These are phyloP conservation scores for Trametes cingulata DNA, from an alignment of 768 basidiomycete genomes.

Conservation along the genomic window DNA sequence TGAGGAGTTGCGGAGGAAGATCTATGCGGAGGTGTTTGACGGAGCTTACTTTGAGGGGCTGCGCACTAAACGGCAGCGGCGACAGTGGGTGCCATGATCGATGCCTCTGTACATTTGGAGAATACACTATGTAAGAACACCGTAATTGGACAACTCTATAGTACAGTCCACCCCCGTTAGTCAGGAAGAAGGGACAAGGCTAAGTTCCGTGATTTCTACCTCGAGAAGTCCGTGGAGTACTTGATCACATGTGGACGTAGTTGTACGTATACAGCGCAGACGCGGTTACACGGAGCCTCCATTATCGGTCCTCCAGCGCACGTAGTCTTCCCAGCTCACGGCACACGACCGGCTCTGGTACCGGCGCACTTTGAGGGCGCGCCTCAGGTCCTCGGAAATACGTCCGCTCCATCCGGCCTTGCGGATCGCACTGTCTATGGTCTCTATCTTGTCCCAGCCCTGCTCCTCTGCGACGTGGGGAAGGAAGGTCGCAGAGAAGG, in stretches of 20 bases:
- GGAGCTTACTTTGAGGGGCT: constrained; percentile 10
- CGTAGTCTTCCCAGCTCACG: constrained; percentile 76
- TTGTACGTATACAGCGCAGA: neutral
- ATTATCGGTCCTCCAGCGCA: constrained; percentile 65
- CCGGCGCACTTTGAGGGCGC: constrained; percentile 72
- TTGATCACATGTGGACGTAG: neutral
- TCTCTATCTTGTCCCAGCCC: constrained; percentile 90
- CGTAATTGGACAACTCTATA: constrained; percentile 17
- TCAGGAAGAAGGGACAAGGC: neutral
- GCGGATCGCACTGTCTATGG: constrained; percentile 86
- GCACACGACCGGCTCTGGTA: constrained; percentile 77
- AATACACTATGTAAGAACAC: constrained; percentile 13
- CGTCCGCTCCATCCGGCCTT: constrained; percentile 89
- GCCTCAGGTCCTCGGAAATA: constrained; percentile 80
- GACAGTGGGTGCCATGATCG: neutral
- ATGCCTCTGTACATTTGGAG: neutral
- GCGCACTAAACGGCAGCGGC: neutral
- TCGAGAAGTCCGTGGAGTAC: neutral
- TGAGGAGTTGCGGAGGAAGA: constrained; percentile 43
- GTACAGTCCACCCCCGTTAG: constrained; percentile 11
- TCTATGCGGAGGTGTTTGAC: constrained; percentile 32
- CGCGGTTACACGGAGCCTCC: constrained; percentile 38
- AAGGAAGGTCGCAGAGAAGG: constrained; percentile 86
- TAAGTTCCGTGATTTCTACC: constrained; percentile 13
- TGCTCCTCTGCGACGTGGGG: constrained; percentile 92